phyloP scores from a whole-genome alignment of 2,329 filamentous ascomycete genomes.

The Chalaropsis thielavioides region DNA sequence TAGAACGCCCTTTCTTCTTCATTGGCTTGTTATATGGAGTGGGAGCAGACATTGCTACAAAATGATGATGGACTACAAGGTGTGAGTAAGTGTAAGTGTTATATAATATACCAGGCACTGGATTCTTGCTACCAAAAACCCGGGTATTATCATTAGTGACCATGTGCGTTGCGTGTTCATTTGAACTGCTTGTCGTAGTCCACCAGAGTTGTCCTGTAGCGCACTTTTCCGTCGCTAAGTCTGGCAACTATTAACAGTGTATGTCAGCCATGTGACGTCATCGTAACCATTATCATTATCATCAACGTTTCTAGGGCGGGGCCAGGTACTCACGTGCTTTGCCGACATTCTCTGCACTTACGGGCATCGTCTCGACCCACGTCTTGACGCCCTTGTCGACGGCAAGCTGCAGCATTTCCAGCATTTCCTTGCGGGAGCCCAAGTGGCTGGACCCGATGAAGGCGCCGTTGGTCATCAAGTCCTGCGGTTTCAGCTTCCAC shows the following conservation, averaged over 20 bases:
- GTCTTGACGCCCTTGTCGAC: constrained; percentile 54
- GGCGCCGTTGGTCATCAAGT: constrained; percentile 60
- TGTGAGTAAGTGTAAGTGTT: constrained; percentile 2
- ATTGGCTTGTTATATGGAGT: neutral
- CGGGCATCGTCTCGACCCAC: constrained; percentile 60
- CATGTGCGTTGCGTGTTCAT: neutral
- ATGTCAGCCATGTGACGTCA: neutral
- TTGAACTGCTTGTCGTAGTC: constrained; percentile 21
- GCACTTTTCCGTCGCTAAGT: constrained; percentile 15
- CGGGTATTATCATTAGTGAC: neutral
- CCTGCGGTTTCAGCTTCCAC: constrained; percentile 56
- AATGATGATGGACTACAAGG: neutral
- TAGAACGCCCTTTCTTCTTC: neutral
- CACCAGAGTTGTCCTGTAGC: constrained; percentile 20
- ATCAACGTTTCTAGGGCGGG: no score
- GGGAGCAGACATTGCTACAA: neutral
- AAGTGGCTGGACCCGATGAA: constrained; percentile 58
- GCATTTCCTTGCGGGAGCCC: constrained; percentile 53
- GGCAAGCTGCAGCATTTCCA: constrained; percentile 57
- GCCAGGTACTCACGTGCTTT: constrained; percentile 13
- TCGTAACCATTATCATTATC: neutral
- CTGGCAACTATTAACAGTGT: constrained; percentile 8
- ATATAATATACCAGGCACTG: neutral
- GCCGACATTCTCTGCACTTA: constrained; percentile 46
- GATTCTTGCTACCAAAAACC: neutral